These are phyloP conservation scores for Vigna mungo DNA, from an alignment of 306 rosid genomes.

Conservation along the genomic window DNA sequence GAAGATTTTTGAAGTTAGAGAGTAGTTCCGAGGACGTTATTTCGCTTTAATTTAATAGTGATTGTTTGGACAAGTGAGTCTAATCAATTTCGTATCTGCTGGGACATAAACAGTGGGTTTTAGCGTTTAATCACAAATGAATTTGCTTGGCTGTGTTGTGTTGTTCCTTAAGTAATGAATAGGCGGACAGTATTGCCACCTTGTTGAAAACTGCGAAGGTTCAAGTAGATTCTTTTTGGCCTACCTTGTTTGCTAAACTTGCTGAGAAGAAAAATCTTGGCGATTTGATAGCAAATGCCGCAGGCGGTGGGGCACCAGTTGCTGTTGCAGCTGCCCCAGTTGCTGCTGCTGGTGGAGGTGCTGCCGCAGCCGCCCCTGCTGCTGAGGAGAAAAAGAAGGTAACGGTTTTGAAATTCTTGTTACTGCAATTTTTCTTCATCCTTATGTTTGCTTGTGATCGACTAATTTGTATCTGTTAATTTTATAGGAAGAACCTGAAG, in stretches of 20 bases:
- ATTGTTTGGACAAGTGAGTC: neutral
- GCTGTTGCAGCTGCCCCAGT: constrained; percentile 66
- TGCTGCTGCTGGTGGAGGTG: constrained; percentile 54
- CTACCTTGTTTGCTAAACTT: constrained; percentile 73
- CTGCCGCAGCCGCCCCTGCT: constrained; percentile 63
- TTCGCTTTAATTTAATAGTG: too few relatives aligned
- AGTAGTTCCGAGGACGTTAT: too few relatives aligned
- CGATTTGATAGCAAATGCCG: constrained; percentile 71
- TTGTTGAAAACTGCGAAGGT: constrained; percentile 70
- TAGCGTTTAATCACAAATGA: neutral
- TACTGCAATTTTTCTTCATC: neutral
- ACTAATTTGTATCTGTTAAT: constrained; percentile 29
- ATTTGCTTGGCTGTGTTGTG: neutral
- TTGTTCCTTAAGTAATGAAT: constrained; percentile 45
- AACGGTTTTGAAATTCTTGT: neutral
- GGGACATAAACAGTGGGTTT: neutral
- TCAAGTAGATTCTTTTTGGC: constrained; percentile 72
- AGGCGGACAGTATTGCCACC: constrained; percentile 75
- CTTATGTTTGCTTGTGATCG: neutral
- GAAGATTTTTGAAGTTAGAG: neutral
- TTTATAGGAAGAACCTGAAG: constrained; percentile 72
- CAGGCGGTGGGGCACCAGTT: constrained; percentile 68
- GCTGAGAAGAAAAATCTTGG: constrained; percentile 70
- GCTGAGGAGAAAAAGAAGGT: constrained; percentile 86
- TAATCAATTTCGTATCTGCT: neutral